Evolutionary conservation across 495 filamentous ascomycete genomes (phyloP).

Genomic region (Aspergillus steynii): DNA sequence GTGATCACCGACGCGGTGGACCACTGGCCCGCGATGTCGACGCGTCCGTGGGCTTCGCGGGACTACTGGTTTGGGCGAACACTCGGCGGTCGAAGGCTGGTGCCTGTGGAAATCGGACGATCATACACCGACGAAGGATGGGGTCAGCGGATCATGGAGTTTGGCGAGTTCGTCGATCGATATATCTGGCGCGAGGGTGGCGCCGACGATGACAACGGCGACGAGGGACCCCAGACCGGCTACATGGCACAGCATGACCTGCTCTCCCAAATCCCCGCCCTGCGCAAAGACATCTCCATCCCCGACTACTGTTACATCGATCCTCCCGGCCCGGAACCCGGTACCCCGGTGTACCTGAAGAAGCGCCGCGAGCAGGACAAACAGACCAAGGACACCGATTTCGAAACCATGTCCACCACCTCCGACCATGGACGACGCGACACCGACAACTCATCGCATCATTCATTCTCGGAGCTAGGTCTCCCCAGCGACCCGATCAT

Average conservation of each 20-base stretch:
- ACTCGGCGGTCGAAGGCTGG: conserved; percentile 71
- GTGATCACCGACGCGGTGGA: conserved; percentile 64
- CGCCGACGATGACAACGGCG: conserved; percentile 12
- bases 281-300: conserved; percentile 73
- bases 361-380: conserved; percentile 38
- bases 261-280: conserved; percentile 74
- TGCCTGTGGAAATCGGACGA: conserved; percentile 87
- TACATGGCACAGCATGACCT: conserved; percentile 94
- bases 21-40: conserved; percentile 78
- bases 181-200: conserved; percentile 49
- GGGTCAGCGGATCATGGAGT: conserved; percentile 80
- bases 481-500: conserved; percentile 42
- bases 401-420: neutral
- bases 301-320: conserved; percentile 85
- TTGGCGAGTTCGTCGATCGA: conserved; percentile 67
- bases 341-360: conserved; percentile 50
- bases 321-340: conserved; percentile 48
- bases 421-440: conserved; percentile 44
- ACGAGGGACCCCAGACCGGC: conserved; percentile 38
- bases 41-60: conserved; percentile 67
- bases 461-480: conserved; percentile 9
- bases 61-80: conserved; percentile 76
- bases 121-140: conserved; percentile 86
- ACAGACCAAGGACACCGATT: conserved; percentile 9
- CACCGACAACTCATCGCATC: conserved; percentile 14